phyloP scores from a whole-genome alignment of 352 stramenopile species.

The Pythium periplocum region DNA sequence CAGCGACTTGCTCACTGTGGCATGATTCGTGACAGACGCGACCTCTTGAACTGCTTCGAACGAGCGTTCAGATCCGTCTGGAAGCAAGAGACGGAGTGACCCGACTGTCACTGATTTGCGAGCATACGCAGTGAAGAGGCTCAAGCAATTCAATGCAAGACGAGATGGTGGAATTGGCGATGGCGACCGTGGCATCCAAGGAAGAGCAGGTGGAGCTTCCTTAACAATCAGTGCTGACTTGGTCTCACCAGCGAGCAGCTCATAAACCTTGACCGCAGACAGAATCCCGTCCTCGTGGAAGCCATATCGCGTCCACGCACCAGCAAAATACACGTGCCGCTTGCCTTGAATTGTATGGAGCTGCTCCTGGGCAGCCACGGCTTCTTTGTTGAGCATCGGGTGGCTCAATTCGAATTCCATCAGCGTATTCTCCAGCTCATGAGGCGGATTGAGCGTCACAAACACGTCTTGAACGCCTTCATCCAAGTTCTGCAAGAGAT shows the following conservation, averaged over 20 bases:
- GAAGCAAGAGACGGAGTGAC: constrained; percentile 11
- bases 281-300: constrained; percentile 88
- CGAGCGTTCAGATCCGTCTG: constrained; percentile 16
- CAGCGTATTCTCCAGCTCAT: constrained; percentile 36
- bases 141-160: constrained; percentile 9
- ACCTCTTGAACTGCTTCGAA: constrained; percentile 1
- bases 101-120: constrained; percentile 14
- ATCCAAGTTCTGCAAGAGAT: constrained; percentile 79
- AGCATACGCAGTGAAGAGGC: constrained; percentile 16
- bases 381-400: constrained; percentile 70
- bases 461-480: constrained; percentile 58
- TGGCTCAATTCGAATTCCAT: constrained; percentile 54
- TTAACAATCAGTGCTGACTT: too few relatives aligned
- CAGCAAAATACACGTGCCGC: constrained; percentile 83
- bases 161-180: constrained; percentile 15
- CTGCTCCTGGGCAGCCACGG: constrained; percentile 42
- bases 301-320: constrained; percentile 84
- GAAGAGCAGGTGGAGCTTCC: constrained; percentile 1
- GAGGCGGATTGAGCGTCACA: constrained; percentile 84
- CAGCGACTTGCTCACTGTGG: constrained; percentile 19
- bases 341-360: constrained; percentile 58
- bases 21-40: constrained; percentile 7
- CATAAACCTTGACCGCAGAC: constrained; percentile 14
- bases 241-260: constrained; percentile 4
- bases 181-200: constrained; percentile 14